These are phyloP conservation scores for Phytophthora uliginosa DNA, from an alignment of 352 stramenopile species.

Conservation along the genomic window DNA sequence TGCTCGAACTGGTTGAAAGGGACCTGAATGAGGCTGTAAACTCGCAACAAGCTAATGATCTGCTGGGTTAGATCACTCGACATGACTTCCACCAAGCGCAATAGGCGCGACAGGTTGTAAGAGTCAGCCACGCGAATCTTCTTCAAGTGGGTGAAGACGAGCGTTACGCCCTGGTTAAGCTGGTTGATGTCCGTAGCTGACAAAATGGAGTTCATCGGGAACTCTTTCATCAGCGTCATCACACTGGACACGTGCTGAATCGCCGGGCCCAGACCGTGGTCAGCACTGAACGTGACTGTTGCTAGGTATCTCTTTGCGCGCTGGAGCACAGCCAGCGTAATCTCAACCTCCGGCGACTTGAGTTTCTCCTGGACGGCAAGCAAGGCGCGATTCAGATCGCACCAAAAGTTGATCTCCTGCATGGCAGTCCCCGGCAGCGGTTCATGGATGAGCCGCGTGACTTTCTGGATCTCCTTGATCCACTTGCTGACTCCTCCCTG, in stretches of 20 bases:
- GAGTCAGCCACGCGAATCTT: constrained; percentile 92
- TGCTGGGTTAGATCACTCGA: constrained; percentile 89
- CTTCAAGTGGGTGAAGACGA: constrained; percentile 92
- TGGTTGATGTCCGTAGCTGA: constrained; percentile 90
- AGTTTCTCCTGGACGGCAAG: constrained; percentile 88
- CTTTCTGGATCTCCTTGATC: constrained; percentile 97
- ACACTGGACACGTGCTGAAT: constrained; percentile 92
- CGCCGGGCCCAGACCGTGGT: constrained; percentile 89
- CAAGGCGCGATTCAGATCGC: constrained; percentile 91
- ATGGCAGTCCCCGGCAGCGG: constrained; percentile 89
- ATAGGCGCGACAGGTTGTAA: constrained; percentile 86
- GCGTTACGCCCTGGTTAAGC: constrained; percentile 79
- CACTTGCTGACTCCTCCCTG: constrained; percentile 94
- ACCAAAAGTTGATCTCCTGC: constrained; percentile 98
- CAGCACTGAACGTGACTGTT: constrained; percentile 91
- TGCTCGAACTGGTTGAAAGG: constrained; percentile 89
- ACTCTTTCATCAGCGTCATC: constrained; percentile 95
- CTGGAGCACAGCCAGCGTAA: constrained; percentile 93
- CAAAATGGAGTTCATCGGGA: constrained; percentile 94
- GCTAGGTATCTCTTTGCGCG: constrained; percentile 93
- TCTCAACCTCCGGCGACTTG: constrained; percentile 91
- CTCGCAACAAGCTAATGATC: constrained; percentile 81
- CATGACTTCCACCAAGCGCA: constrained; percentile 89
- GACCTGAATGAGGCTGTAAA: constrained; percentile 88
- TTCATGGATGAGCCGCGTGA: constrained; percentile 90